phyloP scores from a whole-genome alignment of 345 rosid species.

The Sonneratia caseolaris region DNA sequence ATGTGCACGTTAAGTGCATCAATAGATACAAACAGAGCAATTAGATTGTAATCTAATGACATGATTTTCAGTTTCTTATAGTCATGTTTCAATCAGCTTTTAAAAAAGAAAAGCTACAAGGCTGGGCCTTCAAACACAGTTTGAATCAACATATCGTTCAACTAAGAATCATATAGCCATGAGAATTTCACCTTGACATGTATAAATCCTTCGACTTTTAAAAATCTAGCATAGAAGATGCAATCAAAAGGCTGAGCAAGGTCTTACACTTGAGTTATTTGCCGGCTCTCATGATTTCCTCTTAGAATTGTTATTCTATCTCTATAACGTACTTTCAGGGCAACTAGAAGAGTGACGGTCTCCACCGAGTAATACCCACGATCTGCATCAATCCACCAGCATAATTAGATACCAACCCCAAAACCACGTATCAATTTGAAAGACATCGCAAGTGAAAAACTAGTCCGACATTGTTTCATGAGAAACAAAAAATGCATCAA shows the following conservation, averaged over 20 bases:
- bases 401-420: background rate
- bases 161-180: background rate
- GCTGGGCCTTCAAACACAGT: background rate
- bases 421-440: background rate
- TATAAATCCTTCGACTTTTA: background rate
- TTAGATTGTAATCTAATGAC: background rate
- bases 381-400: constrained; percentile 42
- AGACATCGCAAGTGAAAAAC: background rate
- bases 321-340: constrained; percentile 89
- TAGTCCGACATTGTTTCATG: background rate
- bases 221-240: background rate
- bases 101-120: background rate
- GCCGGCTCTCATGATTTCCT: constrained; percentile 99
- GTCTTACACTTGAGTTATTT: constrained; percentile 99
- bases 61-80: background rate
- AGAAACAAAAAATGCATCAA: background rate
- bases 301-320: constrained; percentile 91
- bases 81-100: background rate
- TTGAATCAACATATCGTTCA: background rate
- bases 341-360: constrained; percentile 93
- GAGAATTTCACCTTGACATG: too few species aligned
- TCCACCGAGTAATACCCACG: constrained; percentile 99
- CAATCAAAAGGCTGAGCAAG: background rate
- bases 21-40: background rate
- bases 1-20: background rate